Base-by-base conservation (phyloP, 495 filamentous ascomycete species). In the Neurospora cerealis region DNA sequence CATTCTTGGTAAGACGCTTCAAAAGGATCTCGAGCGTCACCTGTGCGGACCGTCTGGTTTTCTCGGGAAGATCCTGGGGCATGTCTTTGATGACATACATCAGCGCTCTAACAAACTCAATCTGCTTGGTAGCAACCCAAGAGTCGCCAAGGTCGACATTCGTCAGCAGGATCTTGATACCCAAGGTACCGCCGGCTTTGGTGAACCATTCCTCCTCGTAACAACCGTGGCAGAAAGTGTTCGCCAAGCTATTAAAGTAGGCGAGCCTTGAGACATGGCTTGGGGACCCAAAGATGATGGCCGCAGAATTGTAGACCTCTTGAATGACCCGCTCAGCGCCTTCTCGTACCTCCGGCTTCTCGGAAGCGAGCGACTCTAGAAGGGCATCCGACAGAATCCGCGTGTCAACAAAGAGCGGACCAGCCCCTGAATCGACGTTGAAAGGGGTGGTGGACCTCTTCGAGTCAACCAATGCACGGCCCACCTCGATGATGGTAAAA, bases 21-120 rank as follows among this genome's bases (percentile, higher is more conserved):
- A 98, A 81, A 17, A 98, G 88, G 44, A 91, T 84, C 72, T 95
- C 90, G 60, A 98, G 83, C 0, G 94, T 96, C 4, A 90, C 88
- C 80, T 94, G 92, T 4, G 96, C 94, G 70, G 90, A 90, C 32
- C 89, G 83, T 5, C 96, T 87, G 3, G 95, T 98, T 76, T 90
- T 92, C 34, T 95, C 93, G 11, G 96, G 93, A 0, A 98, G 86
- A 79, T 98, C 96, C 42, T 91, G 84, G 3, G 96, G 95, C 85
- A 97, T 96, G 81, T 99, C 96, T 80, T 99, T 98, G 82, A 98
- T 92, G 76, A 97, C 94, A 84, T 96, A 97, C 83, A 97, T 89
- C 70, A 99, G 84, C 15, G 93, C 93, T 39, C 92, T 89, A 46
- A 93, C 89, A 76, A 97, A 93, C 40, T 98, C 94, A 70, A 91